These are phyloP conservation scores for Pestalotiopsis sp. DNA, from an alignment of 2,329 filamentous ascomycete genomes.

Conservation along the genomic window DNA sequence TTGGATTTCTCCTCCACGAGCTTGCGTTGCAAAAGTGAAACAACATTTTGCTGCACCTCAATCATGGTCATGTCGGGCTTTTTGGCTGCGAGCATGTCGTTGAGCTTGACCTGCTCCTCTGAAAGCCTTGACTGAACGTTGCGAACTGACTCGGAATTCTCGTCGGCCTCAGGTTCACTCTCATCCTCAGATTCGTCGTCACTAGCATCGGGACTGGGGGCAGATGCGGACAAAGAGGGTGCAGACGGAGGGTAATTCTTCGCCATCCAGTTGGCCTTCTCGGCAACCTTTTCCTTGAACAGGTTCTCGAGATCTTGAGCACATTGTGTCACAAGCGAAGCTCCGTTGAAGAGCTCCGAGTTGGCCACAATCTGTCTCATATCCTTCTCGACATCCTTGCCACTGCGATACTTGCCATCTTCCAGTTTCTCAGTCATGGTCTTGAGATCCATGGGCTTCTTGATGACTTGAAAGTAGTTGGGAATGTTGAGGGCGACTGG, in stretches of 20 bases:
- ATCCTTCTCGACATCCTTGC: conserved; percentile 85
- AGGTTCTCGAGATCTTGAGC: conserved; percentile 74
- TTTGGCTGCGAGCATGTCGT: conserved; percentile 51
- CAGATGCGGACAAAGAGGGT: conserved; percentile 46
- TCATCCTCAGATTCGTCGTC: conserved; percentile 76
- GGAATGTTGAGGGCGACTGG: conserved; percentile 93
- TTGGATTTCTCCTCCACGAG: conserved; percentile 73
- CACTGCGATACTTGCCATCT: conserved; percentile 75
- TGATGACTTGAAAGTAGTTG: conserved; percentile 89
- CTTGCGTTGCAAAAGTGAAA: conserved; percentile 68
- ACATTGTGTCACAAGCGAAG: conserved; percentile 72
- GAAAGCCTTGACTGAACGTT: conserved; percentile 53
- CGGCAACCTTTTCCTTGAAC: conserved; percentile 75
- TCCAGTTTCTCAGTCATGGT: conserved; percentile 82
- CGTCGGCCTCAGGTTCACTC: conserved; percentile 57
- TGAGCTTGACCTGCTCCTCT: conserved; percentile 62
- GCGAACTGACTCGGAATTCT: conserved; percentile 53
- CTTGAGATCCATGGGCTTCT: conserved; percentile 92
- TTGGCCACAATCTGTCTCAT: conserved; percentile 84
- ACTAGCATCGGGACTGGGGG: conserved; percentile 65
- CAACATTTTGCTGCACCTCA: conserved; percentile 61
- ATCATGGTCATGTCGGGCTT: conserved; percentile 55
- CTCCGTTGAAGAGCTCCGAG: conserved; percentile 87
- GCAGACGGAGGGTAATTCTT: conserved; percentile 63
- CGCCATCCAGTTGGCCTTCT: conserved; percentile 81